Evolutionary conservation across 2,329 filamentous ascomycete species (phyloP).

Genomic region (Neofusicoccum kwambonambiense): DNA sequence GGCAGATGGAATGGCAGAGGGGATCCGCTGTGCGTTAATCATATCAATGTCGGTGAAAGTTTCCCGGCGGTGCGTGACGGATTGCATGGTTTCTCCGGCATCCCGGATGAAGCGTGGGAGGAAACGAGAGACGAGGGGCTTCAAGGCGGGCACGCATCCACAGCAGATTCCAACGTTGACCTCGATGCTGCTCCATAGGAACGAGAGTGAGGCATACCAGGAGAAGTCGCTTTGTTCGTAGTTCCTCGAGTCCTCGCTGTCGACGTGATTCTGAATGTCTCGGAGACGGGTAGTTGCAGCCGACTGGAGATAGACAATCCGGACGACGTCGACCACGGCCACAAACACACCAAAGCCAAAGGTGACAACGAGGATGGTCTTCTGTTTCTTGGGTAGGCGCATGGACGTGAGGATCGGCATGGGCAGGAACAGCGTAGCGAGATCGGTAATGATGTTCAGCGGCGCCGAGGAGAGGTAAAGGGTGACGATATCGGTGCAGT

Average conservation of each 20-base stretch:
- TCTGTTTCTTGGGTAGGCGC: conserved; percentile 80
- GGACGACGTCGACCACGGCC: conserved; percentile 80
- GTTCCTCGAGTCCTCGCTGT: conserved; percentile 36
- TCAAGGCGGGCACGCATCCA: conserved; percentile 87
- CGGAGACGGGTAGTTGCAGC: conserved; percentile 54
- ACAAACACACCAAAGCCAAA: conserved; percentile 88
- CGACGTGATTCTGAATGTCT: conserved; percentile 36
- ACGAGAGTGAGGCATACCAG: conserved; percentile 76
- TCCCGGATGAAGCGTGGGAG: conserved; percentile 58
- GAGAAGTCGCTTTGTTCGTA: conserved; percentile 51
- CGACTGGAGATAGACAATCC: conserved; percentile 85
- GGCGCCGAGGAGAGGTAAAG: conserved; percentile 74
- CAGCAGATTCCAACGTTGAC: conserved; percentile 89
- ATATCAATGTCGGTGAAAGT: conserved; percentile 23
- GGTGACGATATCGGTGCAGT: conserved; percentile 62
- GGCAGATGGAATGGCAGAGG: conserved; percentile 3
- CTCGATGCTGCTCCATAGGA: conserved; percentile 94
- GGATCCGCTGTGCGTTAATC: conserved; percentile 11
- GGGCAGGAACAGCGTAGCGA: conserved; percentile 82
- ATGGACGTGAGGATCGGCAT: conserved; percentile 86
- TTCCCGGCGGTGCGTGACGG: conserved; percentile 28
- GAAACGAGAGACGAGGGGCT: conserved; percentile 72
- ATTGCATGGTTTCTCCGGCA: conserved; percentile 22
- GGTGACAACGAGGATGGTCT: conserved; percentile 80
- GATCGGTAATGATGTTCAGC: conserved; percentile 87